Conservation (phyloP, 768 basidiomycete species). For the Neoboletus brunneissimus region DNA sequence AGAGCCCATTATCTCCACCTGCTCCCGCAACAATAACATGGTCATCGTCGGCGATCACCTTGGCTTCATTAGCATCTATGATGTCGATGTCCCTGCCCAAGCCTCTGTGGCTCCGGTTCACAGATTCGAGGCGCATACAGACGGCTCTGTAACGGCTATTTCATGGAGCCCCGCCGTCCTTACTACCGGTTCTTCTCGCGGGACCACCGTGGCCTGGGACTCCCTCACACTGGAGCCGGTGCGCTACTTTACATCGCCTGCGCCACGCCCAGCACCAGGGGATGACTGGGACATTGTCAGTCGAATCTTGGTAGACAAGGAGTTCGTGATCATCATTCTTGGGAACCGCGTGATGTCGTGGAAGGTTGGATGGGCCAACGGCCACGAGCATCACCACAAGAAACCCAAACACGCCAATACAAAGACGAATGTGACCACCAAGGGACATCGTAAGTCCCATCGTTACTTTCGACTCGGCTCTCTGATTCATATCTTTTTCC, state of each 20-base stretch:
- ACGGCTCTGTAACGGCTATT: conserved; percentile 62
- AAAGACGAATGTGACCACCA: conserved; percentile 34
- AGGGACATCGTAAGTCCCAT: conserved; percentile 45
- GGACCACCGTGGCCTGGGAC: conserved; percentile 62
- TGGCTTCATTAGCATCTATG: conserved; percentile 62
- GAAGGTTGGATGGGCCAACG: conserved; percentile 51
- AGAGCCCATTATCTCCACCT: conserved; percentile 43
- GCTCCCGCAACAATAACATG: conserved; percentile 44
- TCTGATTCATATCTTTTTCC: background rate
- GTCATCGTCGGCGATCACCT: conserved; percentile 63
- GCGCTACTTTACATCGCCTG: conserved; percentile 51
- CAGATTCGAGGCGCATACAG: conserved; percentile 62
- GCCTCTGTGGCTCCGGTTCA: conserved; percentile 34
- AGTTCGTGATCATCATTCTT: conserved; percentile 55
- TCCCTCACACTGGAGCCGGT: conserved; percentile 58
- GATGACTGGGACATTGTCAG: conserved; percentile 44
- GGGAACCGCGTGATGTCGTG: conserved; percentile 66
- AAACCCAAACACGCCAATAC: conserved; percentile 32
- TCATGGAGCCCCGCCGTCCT: conserved; percentile 59
- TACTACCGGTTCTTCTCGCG: conserved; percentile 62
- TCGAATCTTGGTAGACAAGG: conserved; percentile 55
- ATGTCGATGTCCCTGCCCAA: conserved; percentile 37
- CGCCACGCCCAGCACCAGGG: conserved; percentile 34
- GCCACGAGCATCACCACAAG: conserved; percentile 27
- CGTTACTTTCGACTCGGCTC: background rate